Percentiles rank a stretch among this genome's conserved stretches.
These are phyloP conservation scores for Jimgerdemannia flammicorona DNA, from an alignment of 192 early-diverging fungal genomes.

Conservation along the genomic window DNA sequence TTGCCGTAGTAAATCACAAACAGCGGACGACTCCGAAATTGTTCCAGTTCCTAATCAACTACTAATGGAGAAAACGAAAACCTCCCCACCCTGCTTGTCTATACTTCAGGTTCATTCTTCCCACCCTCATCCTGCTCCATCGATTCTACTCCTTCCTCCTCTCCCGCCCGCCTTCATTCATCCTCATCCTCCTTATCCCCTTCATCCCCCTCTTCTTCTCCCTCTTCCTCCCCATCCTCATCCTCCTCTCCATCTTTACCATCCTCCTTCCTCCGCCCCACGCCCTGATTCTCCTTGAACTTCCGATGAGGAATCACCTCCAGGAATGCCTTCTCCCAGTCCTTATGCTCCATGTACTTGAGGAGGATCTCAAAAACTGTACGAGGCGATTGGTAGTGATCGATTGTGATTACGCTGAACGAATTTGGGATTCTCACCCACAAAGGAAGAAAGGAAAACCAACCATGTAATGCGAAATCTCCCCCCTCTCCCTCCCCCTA, in stretches of 20 bases:
- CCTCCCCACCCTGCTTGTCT: not conserved
- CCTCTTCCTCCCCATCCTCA: not conserved
- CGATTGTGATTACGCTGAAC: too few relatives aligned
- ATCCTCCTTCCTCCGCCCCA: not conserved
- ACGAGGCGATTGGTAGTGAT: slow-evolving; percentile 6
- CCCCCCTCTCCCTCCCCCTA: not conserved
- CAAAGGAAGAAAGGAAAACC: not conserved
- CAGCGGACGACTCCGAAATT: too few relatives aligned
- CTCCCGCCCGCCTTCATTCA: too few relatives aligned
- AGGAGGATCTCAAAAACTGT: slow-evolving; percentile 89
- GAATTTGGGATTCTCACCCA: too few relatives aligned
- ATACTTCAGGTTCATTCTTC: not conserved
- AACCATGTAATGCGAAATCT: slow-evolving; percentile 19
- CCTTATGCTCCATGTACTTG: slow-evolving; percentile 64
- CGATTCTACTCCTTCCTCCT: not conserved
- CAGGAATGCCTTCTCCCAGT: slow-evolving; percentile 87
- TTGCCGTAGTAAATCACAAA: too few relatives aligned
- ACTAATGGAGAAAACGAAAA: too few relatives aligned
- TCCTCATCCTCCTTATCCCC: not conserved
- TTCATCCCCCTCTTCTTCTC: not conserved
- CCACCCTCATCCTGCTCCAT: not conserved
- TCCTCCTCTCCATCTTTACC: slow-evolving; percentile 2
- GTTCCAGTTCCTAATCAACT: too few relatives aligned
- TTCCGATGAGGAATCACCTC: slow-evolving; percentile 94
- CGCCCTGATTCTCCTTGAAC: slow-evolving; percentile 43